Base-by-base conservation (phyloP, 352 stramenopile species). In the Phytopythium oedochilum region DNA sequence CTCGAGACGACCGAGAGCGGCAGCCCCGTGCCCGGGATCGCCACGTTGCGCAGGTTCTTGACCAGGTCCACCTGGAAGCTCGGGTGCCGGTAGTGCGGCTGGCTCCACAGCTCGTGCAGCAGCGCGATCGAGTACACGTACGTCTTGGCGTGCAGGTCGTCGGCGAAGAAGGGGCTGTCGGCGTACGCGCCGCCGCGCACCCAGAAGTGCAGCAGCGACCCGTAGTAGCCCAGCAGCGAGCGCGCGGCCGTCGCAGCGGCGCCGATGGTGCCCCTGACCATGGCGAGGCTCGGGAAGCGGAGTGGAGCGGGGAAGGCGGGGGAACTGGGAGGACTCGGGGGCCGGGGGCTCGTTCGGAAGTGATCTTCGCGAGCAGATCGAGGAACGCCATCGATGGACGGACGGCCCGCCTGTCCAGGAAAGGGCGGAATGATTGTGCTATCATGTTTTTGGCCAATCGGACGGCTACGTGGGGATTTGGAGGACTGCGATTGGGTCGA, bases 11-110 rank as follows among this genome's bases (percentile, higher is more conserved):
- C 63, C 59, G 86, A 96, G 25, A 99, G 77, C 38, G 96, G 92
- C 15, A 99, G 67, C 45, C 96, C 96, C 49, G 95, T 99, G 60
- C 97, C 96, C 11, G 96, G 96, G 66, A 99, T 96, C 23, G 97
- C 97, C 26, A 99, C 96, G 68, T 99, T 99, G 57, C 93, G 84
- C 60, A 99, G 76, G 73, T 99, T 99, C 66, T 98, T 97, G 32
- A 97, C 66, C 55, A 98, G 54, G 68, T 99, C 96, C 44, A 94
- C 77, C 52, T 95, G 84, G 73, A 98, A 99, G 49, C 86, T 97
- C 28, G 82, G 73, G 69, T 98, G 97, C 55, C 97, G 92, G 75
- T 99, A 99, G 76, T 99, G 96, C 42, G 95, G 96, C 68, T 97
- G 79, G 61, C 85, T 87, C 86, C 96, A 99, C 10, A 99, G 73